Evolutionary conservation across 106 monocot species (phyloP).

Genomic region (Phalaenopsis aphrodite): DNA sequence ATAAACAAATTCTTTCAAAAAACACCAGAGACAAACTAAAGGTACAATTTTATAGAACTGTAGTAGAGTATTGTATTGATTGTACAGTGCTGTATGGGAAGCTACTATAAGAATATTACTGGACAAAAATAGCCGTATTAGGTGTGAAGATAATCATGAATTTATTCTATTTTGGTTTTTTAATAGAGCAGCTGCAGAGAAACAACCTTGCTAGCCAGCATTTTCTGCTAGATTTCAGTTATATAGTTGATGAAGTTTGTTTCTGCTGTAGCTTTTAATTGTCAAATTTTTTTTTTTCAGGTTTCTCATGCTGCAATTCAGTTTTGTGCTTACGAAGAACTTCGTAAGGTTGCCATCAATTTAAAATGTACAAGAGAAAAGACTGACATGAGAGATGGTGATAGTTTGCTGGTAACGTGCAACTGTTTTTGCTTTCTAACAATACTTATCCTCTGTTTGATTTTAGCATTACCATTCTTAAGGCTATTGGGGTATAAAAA

Average conservation of each 20-base stretch:
- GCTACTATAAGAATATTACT: too few relatives aligned
- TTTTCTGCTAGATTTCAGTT: neutral
- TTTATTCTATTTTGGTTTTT: neutral
- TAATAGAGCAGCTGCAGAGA: neutral
- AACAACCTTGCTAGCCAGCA: neutral
- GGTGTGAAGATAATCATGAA: neutral
- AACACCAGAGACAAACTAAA: too few relatives aligned
- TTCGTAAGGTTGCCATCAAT: conserved; percentile 42
- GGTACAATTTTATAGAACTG: too few relatives aligned
- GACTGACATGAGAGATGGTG: conserved; percentile 16
- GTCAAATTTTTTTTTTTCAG: conserved; percentile 23
- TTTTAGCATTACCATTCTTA: neutral
- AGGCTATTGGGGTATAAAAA: neutral
- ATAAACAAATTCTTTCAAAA: too few relatives aligned
- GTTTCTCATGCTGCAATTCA: conserved; percentile 98
- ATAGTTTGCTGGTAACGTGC: conserved; percentile 46
- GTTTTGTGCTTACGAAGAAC: conserved; percentile 91
- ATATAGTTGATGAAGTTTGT: neutral
- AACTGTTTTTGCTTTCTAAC: neutral
- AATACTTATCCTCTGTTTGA: neutral
- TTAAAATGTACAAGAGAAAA: conserved; percentile 37
- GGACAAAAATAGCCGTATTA: neutral
- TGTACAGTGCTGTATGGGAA: too few relatives aligned
- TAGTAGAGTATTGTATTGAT: too few relatives aligned
- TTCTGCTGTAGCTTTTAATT: neutral